phyloP scores from a whole-genome alignment of 176 grass and related monocot species.

The Carex myosuroides region DNA sequence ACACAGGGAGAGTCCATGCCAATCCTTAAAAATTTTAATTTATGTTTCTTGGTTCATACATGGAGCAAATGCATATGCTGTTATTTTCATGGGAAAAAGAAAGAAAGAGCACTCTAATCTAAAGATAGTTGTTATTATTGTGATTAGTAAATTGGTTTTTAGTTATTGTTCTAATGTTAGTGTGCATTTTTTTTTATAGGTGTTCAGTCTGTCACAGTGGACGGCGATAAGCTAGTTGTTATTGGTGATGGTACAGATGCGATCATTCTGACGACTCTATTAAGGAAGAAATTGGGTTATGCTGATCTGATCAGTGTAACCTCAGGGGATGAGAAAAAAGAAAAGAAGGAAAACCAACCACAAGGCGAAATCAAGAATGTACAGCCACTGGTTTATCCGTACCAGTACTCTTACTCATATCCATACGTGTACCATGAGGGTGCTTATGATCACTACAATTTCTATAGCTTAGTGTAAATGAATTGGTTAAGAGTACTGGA shows the following conservation, averaged over 20 bases:
- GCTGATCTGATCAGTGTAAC: conserved; percentile 50
- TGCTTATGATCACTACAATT: not conserved
- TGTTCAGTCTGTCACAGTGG: conserved; percentile 46
- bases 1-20: not conserved
- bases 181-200: conserved; percentile 19
- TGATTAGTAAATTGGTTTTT: not conserved
- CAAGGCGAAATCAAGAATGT: not conserved
- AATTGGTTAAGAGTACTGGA: not conserved
- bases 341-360: not conserved
- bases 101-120: not conserved
- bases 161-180: not conserved
- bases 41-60: not conserved
- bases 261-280: conserved; percentile 30
- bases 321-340: conserved; percentile 21
- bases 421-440: not conserved
- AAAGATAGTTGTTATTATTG: not conserved
- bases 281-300: conserved; percentile 42
- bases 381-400: not conserved
- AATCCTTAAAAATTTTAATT: not conserved
- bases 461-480: not conserved
- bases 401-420: conserved; percentile 5
- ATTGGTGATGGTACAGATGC: conserved; percentile 44
- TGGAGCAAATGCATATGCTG: not conserved
- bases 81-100: not conserved
- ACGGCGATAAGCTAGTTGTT: conserved; percentile 42